Evolutionary conservation across 2,329 filamentous ascomycete species (phyloP), one percentile per base, ranked within the genome.

Genomic region (Fusarium sulawesiense): DNA sequence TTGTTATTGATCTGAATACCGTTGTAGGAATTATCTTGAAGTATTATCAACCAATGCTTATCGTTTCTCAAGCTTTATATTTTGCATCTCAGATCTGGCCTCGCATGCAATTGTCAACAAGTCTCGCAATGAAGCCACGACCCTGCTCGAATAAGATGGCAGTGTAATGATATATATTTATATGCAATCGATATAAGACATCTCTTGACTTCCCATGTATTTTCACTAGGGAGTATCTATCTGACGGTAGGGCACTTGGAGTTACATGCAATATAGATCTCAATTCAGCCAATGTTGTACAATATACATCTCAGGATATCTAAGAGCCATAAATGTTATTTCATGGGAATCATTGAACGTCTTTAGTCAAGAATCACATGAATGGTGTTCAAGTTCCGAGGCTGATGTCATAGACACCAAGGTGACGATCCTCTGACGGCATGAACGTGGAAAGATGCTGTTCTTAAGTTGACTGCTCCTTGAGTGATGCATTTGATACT

Each of bases 351-450:
- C 4, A 23, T 25, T 44, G 14, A 11, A 23, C 14, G 41, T 25
- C 21, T 25, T 37, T 37, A 37, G 41, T 16, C 41, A 21, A 25
- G 10, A 23, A 25, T 23, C 41, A 44, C 41, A 44, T 44, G 41
- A 25, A 44, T 10, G 14, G 14, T 18, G 16, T 16, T 23, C 9
- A 44, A 23, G 21, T 44, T 23, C 27, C 32, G 20, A 21, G 27
- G 4, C 50, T 66, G 63, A 64, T 60, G 60, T 50, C 60, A 66
- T 60, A 32, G 48, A 55, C 21, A 40, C 34, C 42, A 27, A 10
- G 11, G 54, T 60, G 63, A 64, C 48, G 54, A 66, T 37, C 25
- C 54, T 58, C 34, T 64, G 60, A 64, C 54, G 64, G 23, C 63
- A 65, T 49, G 8, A 14, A n/a, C 8, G 20, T 18, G 25, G 21